Percentiles rank a stretch among this genome's conserved stretches.
Evolutionary conservation across 2,329 filamentous ascomycete species (phyloP).

Genomic region (Phoma herbarum): DNA sequence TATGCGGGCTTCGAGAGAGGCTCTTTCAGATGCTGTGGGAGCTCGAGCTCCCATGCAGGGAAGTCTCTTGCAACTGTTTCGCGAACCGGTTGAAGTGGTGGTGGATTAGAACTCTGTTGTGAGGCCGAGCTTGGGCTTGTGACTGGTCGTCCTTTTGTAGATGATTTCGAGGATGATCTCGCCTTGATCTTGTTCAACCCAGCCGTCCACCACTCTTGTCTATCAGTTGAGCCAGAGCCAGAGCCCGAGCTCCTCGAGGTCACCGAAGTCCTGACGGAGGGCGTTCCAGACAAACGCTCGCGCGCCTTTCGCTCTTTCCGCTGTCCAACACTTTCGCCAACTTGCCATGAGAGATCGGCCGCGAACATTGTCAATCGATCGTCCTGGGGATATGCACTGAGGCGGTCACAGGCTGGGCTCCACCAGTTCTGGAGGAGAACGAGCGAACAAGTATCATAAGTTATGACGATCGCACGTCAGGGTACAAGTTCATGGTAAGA

Average conservation of each 20-base stretch:
- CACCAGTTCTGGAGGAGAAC: constrained; percentile 27
- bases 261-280: constrained; percentile 39
- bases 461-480: constrained; percentile 29
- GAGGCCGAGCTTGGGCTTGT: constrained; percentile 13
- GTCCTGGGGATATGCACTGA: constrained; percentile 17
- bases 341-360: constrained; percentile 51
- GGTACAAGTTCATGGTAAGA: constrained; percentile 32
- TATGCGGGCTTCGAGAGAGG: constrained; percentile 41
- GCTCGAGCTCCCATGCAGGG: constrained; percentile 15
- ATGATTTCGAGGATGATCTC: constrained; percentile 14
- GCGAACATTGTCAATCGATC: constrained; percentile 46
- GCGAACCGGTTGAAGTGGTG: constrained; percentile 10
- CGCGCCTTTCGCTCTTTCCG: constrained; percentile 47
- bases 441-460: constrained; percentile 25
- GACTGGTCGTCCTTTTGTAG: constrained; percentile 11
- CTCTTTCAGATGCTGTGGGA: constrained; percentile 33
- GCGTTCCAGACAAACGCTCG: constrained; percentile 35
- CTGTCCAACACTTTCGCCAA: constrained; percentile 50
- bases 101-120: constrained; percentile 4
- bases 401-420: constrained; percentile 28
- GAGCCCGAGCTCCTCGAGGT: constrained; percentile 41
- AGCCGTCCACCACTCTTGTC: constrained; percentile 46
- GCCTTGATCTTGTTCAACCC: constrained; percentile 46
- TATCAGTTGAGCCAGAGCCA: constrained; percentile 34
- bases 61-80: constrained; percentile 20